Evolutionary conservation across 768 basidiomycete species (phyloP).

Genomic region (Cystoderma amianthinum): DNA sequence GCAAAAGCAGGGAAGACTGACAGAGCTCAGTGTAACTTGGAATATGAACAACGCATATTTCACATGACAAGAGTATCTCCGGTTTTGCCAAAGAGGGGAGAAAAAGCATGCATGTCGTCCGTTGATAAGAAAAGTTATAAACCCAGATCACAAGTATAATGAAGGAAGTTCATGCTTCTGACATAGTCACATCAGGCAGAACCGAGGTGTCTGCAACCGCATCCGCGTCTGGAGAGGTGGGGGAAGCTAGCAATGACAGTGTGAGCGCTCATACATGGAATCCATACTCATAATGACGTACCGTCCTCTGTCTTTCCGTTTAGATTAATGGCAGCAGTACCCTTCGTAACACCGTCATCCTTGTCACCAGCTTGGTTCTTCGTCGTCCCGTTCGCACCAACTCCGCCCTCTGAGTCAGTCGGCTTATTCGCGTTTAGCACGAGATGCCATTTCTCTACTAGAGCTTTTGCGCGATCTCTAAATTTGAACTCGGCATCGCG

Average conservation of each 20-base stretch:
- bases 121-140: background rate
- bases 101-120: no score
- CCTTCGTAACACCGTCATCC: background rate
- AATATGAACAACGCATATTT: no score
- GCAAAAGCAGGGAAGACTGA: background rate
- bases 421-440: background rate
- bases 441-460: background rate
- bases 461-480: background rate
- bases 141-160: background rate
- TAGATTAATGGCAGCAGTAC: background rate
- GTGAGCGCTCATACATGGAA: background rate
- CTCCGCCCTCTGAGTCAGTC: slow-evolving; percentile 1
- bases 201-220: background rate
- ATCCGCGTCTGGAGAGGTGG: background rate
- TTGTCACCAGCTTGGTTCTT: no score
- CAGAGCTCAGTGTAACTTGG: background rate
- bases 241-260: background rate
- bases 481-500: background rate
- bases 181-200: background rate
- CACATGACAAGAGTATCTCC: no score
- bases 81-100: background rate
- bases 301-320: background rate
- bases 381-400: no score
- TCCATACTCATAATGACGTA: background rate
- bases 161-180: background rate